A percentile compares a stretch with the other conserved stretches of the same genome.
phyloP scores from a whole-genome alignment of 345 rosid genomes.

The Gynandropsis gynandra region DNA sequence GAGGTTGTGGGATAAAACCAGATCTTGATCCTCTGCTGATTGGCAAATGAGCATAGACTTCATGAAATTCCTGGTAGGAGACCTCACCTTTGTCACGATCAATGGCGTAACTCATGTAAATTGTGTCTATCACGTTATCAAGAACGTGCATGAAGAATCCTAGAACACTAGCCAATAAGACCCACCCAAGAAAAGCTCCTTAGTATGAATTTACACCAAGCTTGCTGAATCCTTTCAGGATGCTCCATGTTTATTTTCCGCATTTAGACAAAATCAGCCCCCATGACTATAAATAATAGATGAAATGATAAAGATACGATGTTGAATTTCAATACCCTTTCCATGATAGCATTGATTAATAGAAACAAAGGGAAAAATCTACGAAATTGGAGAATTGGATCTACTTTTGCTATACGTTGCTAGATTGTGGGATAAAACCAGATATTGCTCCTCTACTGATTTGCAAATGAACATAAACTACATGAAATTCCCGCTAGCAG shows the following conservation, averaged over 20 bases:
- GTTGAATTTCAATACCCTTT: neutral
- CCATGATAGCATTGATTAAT: too few relatives aligned
- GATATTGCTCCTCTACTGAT: too few relatives aligned
- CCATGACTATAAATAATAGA: neutral
- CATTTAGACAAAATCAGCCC: too few relatives aligned
- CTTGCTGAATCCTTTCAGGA: too few relatives aligned
- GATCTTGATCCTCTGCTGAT: constrained; percentile 54
- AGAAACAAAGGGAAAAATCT: too few relatives aligned
- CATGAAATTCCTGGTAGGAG: constrained; percentile 74
- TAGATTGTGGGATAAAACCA: too few relatives aligned
- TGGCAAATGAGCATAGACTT: constrained; percentile 73
- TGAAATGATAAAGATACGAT: neutral
- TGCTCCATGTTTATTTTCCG: constrained; percentile 62
- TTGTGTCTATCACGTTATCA: constrained; percentile 75
- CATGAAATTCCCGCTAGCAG: too few relatives aligned
- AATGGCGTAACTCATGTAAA: constrained; percentile 74
- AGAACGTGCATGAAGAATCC: constrained; percentile 73
- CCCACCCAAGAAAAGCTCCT: constrained; percentile 61
- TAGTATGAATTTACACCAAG: constrained; percentile 54
- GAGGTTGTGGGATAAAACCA: constrained; percentile 26
- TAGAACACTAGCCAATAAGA: constrained; percentile 42
- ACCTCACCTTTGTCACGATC: constrained; percentile 85
- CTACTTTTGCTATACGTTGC: too few relatives aligned
- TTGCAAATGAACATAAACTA: too few relatives aligned
- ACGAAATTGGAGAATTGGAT: too few relatives aligned